Conservation (phyloP, 805 yeast genomes). For the Pichia nanzhaoensis region DNA sequence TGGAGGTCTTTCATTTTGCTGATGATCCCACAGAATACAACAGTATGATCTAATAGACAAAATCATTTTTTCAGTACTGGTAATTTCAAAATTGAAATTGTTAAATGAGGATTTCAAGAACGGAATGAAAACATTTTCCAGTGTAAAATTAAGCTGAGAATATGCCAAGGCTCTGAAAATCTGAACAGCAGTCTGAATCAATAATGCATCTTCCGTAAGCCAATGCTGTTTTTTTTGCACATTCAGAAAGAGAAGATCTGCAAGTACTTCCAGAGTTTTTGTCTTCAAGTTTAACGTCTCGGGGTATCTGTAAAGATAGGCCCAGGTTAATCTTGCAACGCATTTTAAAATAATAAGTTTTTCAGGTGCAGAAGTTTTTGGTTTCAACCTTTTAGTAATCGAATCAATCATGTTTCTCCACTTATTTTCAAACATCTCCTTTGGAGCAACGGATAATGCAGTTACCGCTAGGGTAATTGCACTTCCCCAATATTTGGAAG, state of each 20-base stretch:
- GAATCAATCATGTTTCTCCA: conserved; percentile 71
- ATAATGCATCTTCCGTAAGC: conserved; percentile 56
- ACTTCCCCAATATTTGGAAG: conserved; percentile 54
- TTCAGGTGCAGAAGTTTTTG: conserved; percentile 43
- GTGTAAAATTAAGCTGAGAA: conserved; percentile 67
- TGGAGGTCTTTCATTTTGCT: conserved; percentile 51
- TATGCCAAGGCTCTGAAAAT: conserved; percentile 73
- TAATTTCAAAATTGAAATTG: conserved; percentile 50
- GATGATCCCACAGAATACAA: conserved; percentile 59
- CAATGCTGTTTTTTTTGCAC: conserved; percentile 60
- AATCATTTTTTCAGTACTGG: conserved; percentile 63
- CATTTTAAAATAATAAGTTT: conserved; percentile 57
- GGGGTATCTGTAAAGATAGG: conserved; percentile 74
- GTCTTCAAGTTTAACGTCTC: conserved; percentile 87
- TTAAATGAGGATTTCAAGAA: conserved; percentile 56
- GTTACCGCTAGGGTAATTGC: conserved; percentile 65
- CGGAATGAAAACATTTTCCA: conserved; percentile 74
- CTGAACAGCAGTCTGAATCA: conserved; percentile 63
- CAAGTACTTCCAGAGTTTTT: conserved; percentile 62
- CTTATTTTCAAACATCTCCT: conserved; percentile 57
- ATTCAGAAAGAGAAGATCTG: conserved; percentile 48
- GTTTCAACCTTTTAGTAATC: conserved; percentile 54
- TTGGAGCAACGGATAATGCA: conserved; percentile 73
- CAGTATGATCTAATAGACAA: conserved; percentile 67
- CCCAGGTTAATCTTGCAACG: conserved; percentile 78